These are phyloP conservation scores for Choanephora cucurbitarum DNA, from an alignment of 371 early-diverging fungal genomes.

Conservation along the genomic window DNA sequence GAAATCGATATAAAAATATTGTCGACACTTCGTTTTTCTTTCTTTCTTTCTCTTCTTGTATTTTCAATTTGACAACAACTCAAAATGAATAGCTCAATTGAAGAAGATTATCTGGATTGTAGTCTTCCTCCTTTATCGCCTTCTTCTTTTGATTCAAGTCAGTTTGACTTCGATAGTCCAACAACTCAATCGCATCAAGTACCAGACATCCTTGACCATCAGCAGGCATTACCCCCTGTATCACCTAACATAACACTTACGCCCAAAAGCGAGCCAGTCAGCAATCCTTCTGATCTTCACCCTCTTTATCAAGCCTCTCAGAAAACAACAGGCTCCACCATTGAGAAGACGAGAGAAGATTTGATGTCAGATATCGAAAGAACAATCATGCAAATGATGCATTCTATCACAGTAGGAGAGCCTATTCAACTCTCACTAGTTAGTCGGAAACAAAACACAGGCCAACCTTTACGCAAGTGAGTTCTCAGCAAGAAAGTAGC, in stretches of 20 bases:
- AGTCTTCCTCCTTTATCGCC: too few species aligned
- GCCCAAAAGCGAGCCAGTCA: not conserved
- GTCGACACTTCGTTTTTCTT: too few species aligned
- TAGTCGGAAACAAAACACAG: not conserved
- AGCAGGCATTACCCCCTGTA: too few species aligned
- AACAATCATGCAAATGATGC: conserved; percentile 12
- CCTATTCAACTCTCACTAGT: conserved; percentile 2
- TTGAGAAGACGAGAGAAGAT: conserved; percentile 11
- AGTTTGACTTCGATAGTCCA: too few species aligned
- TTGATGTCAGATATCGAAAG: conserved; percentile 21
- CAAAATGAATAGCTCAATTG: too few species aligned
- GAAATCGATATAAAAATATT: too few species aligned
- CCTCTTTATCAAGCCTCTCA: not conserved
- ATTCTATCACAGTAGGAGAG: conserved; percentile 12
- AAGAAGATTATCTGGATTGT: too few species aligned
- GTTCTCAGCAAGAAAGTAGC: not conserved
- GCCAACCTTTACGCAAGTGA: not conserved
- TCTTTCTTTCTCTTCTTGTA: too few species aligned
- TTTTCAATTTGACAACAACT: too few species aligned
- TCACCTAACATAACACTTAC: not conserved
- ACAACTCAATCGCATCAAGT: not conserved
- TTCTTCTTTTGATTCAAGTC: too few species aligned
- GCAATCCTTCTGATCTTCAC: too few species aligned
- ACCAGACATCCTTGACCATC: not conserved
- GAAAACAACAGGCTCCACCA: conserved; percentile 3